These are phyloP conservation scores for Rhododendron williamsianum DNA, from an alignment of 148 eudicot species.

Conservation along the genomic window DNA sequence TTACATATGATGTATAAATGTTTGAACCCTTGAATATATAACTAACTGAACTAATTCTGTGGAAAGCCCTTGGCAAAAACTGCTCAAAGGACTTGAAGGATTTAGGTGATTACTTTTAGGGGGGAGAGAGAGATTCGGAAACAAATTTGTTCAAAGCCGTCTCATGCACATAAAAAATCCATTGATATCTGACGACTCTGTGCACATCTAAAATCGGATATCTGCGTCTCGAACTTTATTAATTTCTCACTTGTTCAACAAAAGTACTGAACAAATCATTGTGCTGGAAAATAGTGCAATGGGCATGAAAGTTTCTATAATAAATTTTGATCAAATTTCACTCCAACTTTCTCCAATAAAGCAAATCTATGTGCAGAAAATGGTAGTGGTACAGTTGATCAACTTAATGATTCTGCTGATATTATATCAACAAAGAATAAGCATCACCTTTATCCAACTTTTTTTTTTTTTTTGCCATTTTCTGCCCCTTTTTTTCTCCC, in stretches of 20 bases:
- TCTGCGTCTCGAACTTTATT: background rate
- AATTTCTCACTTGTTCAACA: background rate
- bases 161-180: background rate
- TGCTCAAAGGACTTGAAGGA: background rate
- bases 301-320: background rate
- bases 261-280: background rate
- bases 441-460: background rate
- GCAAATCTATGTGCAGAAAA: background rate
- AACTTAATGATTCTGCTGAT: background rate
- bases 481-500: background rate
- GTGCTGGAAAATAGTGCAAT: background rate
- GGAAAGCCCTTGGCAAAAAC: background rate
- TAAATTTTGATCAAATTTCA: background rate
- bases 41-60: background rate
- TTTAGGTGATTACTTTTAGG: background rate
- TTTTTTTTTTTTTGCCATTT: background rate
- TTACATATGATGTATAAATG: no score
- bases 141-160: background rate
- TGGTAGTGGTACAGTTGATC: background rate
- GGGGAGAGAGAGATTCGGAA: background rate
- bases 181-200: background rate
- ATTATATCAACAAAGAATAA: background rate
- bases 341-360: background rate
- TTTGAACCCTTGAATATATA: background rate
- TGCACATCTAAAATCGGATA: background rate